phyloP scores from a whole-genome alignment of 2,329 filamentous ascomycete genomes.

The Westerdykella sp. region DNA sequence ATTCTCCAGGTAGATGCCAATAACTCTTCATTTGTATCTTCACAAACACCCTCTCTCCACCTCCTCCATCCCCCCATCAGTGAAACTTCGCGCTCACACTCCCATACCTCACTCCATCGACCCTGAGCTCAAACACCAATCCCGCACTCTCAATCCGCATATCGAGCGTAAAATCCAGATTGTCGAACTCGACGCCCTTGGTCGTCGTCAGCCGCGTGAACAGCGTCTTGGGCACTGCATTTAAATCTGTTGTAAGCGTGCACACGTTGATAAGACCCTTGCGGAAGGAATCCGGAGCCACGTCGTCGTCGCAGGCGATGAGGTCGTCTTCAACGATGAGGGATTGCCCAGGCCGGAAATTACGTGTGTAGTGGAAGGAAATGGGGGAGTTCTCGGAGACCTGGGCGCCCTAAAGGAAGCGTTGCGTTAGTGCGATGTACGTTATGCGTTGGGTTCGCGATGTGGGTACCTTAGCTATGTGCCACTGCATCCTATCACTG shows the following conservation, averaged over 20 bases:
- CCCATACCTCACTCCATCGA: constrained; percentile 71
- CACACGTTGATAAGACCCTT: constrained; percentile 62
- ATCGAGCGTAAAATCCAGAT: constrained; percentile 73
- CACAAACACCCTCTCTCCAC: no score
- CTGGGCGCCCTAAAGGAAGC: constrained; percentile 55
- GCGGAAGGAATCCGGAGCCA: constrained; percentile 50
- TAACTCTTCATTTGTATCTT: no score
- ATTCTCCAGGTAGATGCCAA: no score
- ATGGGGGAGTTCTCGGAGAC: constrained; percentile 68
- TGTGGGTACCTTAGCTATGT: constrained; percentile 62
- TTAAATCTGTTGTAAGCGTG: constrained; percentile 73
- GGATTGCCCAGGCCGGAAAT: constrained; percentile 72
- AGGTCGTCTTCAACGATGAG: constrained; percentile 74
- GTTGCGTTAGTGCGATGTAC: constrained; percentile 37
- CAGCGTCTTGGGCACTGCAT: constrained; percentile 64
- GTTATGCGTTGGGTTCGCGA: constrained; percentile 74
- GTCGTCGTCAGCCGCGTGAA: constrained; percentile 75
- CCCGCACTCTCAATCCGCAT: constrained; percentile 77
- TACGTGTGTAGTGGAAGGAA: constrained; percentile 79
- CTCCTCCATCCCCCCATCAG: constrained; percentile 29
- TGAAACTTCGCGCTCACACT: constrained; percentile 74
- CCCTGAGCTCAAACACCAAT: constrained; percentile 69
- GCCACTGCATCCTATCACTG: constrained; percentile 77
- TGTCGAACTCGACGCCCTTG: constrained; percentile 73
- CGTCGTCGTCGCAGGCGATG: constrained; percentile 67